Conservation (phyloP, 2,329 filamentous ascomycete genomes). For the Microdochium nivale region DNA sequence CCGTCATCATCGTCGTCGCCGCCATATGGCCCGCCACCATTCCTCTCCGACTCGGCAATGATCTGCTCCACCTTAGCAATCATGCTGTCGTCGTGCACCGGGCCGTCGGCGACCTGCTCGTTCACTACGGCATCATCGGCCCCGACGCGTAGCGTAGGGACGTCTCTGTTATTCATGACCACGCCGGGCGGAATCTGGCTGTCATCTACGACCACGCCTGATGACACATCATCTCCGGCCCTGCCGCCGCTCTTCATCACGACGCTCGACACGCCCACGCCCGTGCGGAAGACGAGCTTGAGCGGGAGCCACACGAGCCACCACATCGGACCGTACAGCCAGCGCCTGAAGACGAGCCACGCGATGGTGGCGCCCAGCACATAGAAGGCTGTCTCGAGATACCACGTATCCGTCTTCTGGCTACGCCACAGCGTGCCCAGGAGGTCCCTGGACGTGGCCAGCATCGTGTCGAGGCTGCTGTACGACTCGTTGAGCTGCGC, state of each 20-base stretch:
- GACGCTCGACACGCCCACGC: constrained; percentile 45
- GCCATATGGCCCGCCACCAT: background rate
- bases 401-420: constrained; percentile 97
- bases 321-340: constrained; percentile 84
- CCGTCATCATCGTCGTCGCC: too few relatives aligned
- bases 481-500: constrained; percentile 75
- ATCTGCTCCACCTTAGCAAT: background rate
- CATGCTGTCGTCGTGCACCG: background rate
- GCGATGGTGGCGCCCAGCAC: constrained; percentile 66
- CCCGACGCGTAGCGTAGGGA: constrained; percentile 42
- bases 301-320: constrained; percentile 81
- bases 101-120: background rate
- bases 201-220: background rate
- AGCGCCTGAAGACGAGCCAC: constrained; percentile 79
- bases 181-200: constrained; percentile 7
- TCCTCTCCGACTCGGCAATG: background rate
- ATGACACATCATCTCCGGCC: background rate
- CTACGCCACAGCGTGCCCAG: constrained; percentile 73
- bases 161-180: constrained; percentile 25
- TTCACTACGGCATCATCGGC: constrained; percentile 7
- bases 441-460: constrained; percentile 65
- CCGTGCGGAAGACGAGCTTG: constrained; percentile 53
- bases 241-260: constrained; percentile 17
- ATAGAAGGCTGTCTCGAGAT: constrained; percentile 83
- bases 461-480: constrained; percentile 65